phyloP scores from a whole-genome alignment of 148 eudicot genomes.

The Camellia granthamiana region DNA sequence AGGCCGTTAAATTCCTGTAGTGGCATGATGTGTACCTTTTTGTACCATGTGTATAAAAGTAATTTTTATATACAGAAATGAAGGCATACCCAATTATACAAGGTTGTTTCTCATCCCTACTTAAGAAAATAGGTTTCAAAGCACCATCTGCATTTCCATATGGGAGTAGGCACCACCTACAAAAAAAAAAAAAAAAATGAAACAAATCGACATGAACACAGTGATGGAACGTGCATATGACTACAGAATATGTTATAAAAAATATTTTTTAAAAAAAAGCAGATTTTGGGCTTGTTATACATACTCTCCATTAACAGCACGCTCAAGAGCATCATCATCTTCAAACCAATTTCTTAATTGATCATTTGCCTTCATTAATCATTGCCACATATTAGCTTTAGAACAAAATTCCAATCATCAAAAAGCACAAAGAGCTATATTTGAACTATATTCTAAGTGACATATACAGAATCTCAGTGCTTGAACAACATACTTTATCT shows the following conservation, averaged over 20 bases:
- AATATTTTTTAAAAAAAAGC: neutral
- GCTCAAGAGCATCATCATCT: conserved; percentile 94
- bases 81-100: conserved; percentile 64
- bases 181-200: neutral
- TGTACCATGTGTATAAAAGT: neutral
- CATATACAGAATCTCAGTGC: neutral
- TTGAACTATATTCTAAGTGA: neutral
- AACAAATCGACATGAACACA: neutral
- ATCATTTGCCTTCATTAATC: conserved; percentile 62
- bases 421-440: neutral
- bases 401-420: neutral
- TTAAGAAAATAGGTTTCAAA: conserved; percentile 50
- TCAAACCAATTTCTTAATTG: conserved; percentile 70
- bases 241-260: neutral
- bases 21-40: neutral
- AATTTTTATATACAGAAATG: neutral
- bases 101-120: conserved; percentile 57
- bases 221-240: neutral
- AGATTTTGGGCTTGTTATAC: conserved; percentile 21
- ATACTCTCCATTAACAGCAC: conserved; percentile 82
- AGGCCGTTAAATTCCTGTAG: no score
- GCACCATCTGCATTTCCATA: conserved; percentile 37
- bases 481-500: conserved; percentile 31
- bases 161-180: conserved; percentile 91
- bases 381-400: conserved; percentile 9